A percentile compares a stretch with the other conserved stretches of the same genome.
These are phyloP conservation scores for Porcisia deanei DNA, from an alignment of 208 protist genomes.

Conservation along the genomic window DNA sequence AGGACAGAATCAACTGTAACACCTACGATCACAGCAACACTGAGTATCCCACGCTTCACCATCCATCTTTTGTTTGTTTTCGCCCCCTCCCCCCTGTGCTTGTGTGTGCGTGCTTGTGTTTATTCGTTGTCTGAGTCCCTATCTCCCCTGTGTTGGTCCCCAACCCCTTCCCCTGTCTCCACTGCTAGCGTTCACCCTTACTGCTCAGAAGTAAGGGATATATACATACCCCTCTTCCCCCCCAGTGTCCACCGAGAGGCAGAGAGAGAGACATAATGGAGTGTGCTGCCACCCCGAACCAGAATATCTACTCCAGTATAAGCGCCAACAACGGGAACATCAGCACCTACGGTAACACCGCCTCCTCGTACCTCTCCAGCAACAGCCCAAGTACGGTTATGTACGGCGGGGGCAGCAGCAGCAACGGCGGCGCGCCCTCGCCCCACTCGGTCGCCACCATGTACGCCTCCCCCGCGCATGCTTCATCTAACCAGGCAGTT, in stretches of 20 bases:
- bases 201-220: too few relatives aligned
- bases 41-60: neutral
- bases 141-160: neutral
- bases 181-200: neutral
- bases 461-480: conserved; percentile 19
- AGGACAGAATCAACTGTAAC: too few relatives aligned
- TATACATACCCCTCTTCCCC: neutral
- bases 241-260: neutral
- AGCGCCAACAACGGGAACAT: conserved; percentile 12
- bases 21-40: neutral
- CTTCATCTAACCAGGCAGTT: conserved; percentile 8
- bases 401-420: conserved; percentile 22
- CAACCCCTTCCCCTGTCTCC: neutral
- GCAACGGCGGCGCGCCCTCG: conserved; percentile 5
- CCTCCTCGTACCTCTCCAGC: conserved; percentile 8
- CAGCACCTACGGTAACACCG: conserved; percentile 9
- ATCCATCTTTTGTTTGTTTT: too few relatives aligned
- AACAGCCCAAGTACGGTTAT: conserved; percentile 17
- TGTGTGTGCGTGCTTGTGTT: neutral
- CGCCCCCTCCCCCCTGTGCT: neutral
- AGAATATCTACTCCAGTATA: conserved; percentile 9
- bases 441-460: conserved; percentile 16
- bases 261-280: conserved; percentile 2
- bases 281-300: conserved; percentile 3
- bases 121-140: conserved; percentile 1